Conservation (phyloP, 257 asterid species). For the Ocimum tenuiflorum region DNA sequence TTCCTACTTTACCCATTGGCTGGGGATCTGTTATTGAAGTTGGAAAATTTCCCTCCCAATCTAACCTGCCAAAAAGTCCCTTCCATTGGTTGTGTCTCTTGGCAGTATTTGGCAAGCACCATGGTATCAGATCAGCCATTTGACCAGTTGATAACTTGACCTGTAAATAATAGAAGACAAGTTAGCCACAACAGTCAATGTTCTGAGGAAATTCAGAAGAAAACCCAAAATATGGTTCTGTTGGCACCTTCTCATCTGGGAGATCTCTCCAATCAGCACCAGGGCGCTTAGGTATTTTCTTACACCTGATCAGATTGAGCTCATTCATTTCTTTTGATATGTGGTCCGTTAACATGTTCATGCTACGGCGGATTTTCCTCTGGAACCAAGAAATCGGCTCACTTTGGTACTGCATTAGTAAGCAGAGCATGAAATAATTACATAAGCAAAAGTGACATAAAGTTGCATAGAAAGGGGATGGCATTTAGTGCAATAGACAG, state of each 20-base stretch:
- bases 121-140: slow-evolving; percentile 82
- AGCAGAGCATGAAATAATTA: slow-evolving; percentile 3
- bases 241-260: slow-evolving; percentile 75
- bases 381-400: slow-evolving; percentile 86
- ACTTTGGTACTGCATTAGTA: slow-evolving; percentile 52
- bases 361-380: slow-evolving; percentile 61
- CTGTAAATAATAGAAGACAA: slow-evolving; percentile 27
- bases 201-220: neutral
- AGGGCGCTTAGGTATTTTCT: slow-evolving; percentile 74
- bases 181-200: slow-evolving; percentile 4
- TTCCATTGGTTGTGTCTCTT: slow-evolving; percentile 99
- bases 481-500: neutral
- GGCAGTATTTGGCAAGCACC: slow-evolving; percentile 97
- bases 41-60: slow-evolving; percentile 96
- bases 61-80: slow-evolving; percentile 87
- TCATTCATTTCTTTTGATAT: slow-evolving; percentile 86
- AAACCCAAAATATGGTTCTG: neutral
- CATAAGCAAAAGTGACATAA: neutral
- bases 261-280: slow-evolving; percentile 96
- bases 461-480: neutral
- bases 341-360: slow-evolving; percentile 54
- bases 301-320: slow-evolving; percentile 75
- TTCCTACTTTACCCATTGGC: slow-evolving; percentile 96
- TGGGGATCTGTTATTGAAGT: slow-evolving; percentile 91
- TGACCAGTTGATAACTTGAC: slow-evolving; percentile 76